Percentiles rank a stretch among this genome's conserved stretches.
Evolutionary conservation across 1,284 basidiomycete species (phyloP).

Genomic region (Irpex sp.): DNA sequence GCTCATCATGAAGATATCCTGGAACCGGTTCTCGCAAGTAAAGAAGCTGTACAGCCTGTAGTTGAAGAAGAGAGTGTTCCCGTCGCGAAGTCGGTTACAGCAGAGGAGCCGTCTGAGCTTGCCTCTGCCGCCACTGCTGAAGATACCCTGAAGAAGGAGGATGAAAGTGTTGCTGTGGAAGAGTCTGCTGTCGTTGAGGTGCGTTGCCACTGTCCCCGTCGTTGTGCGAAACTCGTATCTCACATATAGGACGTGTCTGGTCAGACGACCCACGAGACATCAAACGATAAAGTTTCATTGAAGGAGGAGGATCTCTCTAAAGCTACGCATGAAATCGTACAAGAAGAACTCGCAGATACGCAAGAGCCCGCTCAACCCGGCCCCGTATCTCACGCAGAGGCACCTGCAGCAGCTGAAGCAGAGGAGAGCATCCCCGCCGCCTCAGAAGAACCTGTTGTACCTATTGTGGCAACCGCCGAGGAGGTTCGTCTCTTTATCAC

Average conservation of each 20-base stretch:
- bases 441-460: too few species aligned
- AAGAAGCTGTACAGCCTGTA: not conserved
- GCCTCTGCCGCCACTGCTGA: not conserved
- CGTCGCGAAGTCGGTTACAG: not conserved
- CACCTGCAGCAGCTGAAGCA: not conserved
- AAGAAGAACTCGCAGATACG: not conserved
- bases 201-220: not conserved
- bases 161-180: not conserved
- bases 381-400: slow-evolving; percentile 2
- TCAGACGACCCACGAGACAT: not conserved
- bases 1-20: not conserved
- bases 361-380: not conserved
- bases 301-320: slow-evolving; percentile 1
- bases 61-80: not conserved
- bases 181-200: not conserved
- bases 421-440: slow-evolving; percentile 1
- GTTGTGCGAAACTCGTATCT: not conserved
- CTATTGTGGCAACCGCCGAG: not conserved
- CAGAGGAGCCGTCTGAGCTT: not conserved
- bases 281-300: not conserved
- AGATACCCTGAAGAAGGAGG: slow-evolving; percentile 1
- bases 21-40: not conserved
- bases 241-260: not conserved
- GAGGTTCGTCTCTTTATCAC: not conserved
- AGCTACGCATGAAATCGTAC: not conserved